These are phyloP conservation scores for Coprinopsis cinerea DNA, from an alignment of 768 basidiomycete genomes.

Conservation along the genomic window DNA sequence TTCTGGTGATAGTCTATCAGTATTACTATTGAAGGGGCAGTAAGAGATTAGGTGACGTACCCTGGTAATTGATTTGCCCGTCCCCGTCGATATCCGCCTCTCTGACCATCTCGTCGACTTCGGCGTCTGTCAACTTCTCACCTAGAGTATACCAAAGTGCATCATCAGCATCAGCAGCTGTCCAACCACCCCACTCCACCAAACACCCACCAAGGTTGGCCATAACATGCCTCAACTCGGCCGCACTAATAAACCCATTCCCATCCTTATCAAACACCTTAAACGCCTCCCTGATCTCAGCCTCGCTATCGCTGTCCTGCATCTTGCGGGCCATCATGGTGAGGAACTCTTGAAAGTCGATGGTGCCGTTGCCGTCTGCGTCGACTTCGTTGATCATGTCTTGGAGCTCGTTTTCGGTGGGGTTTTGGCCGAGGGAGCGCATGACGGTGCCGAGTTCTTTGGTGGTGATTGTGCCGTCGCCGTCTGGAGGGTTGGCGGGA, in stretches of 20 bases:
- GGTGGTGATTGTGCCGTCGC: conserved; percentile 42
- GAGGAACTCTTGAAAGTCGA: conserved; percentile 79
- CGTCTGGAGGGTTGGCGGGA: too few species aligned
- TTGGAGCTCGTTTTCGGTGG: conserved; percentile 42
- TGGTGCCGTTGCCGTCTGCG: conserved; percentile 84
- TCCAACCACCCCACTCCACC: too few species aligned
- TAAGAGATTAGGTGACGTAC: conserved; percentile 29
- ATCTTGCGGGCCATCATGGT: conserved; percentile 63
- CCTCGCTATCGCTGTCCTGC: conserved; percentile 34
- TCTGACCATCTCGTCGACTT: conserved; percentile 96
- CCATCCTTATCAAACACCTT: conserved; percentile 91
- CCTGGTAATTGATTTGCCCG: conserved; percentile 85
- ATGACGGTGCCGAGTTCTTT: conserved; percentile 44
- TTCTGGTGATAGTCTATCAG: too few species aligned
- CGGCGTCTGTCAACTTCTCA: conserved; percentile 80
- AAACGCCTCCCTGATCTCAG: conserved; percentile 44
- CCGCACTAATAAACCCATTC: conserved; percentile 84
- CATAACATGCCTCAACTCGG: conserved; percentile 93
- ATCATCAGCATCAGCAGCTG: too few species aligned
- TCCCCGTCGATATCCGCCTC: conserved; percentile 94
- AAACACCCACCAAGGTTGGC: conserved; percentile 72
- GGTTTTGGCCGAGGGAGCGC: conserved; percentile 43
- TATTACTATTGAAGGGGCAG: neutral
- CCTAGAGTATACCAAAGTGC: conserved; percentile 32
- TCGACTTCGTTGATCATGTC: conserved; percentile 48